Evolutionary conservation across 495 filamentous ascomycete genomes (phyloP), one percentile per base, ranked within the genome.

Genomic region (Lindgomyces ingoldianus): DNA sequence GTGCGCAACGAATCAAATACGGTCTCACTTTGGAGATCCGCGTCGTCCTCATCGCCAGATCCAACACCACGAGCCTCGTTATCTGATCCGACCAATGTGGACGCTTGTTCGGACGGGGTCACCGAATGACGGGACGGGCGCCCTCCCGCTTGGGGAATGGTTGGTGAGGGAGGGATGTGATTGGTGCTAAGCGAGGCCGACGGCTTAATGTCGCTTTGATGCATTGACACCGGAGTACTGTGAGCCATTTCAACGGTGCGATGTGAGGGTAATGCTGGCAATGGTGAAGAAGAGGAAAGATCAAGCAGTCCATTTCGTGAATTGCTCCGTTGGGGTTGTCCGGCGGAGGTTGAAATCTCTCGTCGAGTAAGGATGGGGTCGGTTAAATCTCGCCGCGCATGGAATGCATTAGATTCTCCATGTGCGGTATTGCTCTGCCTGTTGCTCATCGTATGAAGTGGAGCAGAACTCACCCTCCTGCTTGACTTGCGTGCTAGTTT

Each of bases 1-100:
- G 93, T 96, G 59, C 91, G 87, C 64, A 94, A 79, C 16, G 93
- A 97, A 74, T 98, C 94, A 77, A 90, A 98, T 48, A 92, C 85
- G 4, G 90, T 93, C 67, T 97, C 94, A 68, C 89, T 96, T 75
- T 89, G 84, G 59, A 90, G 86, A 69, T 96, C 92, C 2, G 85
- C 86, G 57, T 96, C 92, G 55, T 95, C 90, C 64, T 96, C 93
- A 54, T 93, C 91, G 4, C 86, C 85, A 1, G 86, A 91, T 11
- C 81, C 81, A 60, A 91, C 87, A 18, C 86, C 87, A 56, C 89
- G 87, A 44, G 84, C 84, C 66, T 94, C 89, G 65, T 81, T 81
- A 64, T 98, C 93, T 19, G 93, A 96, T 33, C 91, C 90, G 36
- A 90, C 84, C 24, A 93, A 74, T 1, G 91, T 96, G 4, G 90